A percentile compares a stretch with the other conserved stretches of the same genome.
Evolutionary conservation across 495 filamentous ascomycete species (phyloP).

Genomic region (Aspergillus saccharolyticus): DNA sequence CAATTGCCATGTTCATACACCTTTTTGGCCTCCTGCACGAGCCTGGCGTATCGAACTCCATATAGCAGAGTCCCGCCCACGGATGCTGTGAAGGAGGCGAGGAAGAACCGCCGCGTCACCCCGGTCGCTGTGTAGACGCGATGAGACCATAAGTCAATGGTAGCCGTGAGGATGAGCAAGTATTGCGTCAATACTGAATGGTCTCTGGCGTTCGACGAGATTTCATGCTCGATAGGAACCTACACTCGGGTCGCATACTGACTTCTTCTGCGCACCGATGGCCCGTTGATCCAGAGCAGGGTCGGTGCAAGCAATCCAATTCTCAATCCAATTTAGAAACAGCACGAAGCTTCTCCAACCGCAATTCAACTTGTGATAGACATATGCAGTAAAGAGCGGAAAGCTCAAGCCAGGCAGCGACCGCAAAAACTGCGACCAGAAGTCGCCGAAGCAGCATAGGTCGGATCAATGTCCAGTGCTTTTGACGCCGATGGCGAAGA

Average conservation of each 20-base stretch:
- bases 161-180: constrained; percentile 46
- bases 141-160: constrained; percentile 92
- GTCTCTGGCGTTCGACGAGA: too few relatives aligned
- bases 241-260: neutral
- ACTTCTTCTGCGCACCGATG: neutral
- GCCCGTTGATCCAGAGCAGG: neutral
- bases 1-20: too few relatives aligned
- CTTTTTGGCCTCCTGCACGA: neutral
- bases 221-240: neutral
- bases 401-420: neutral
- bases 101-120: constrained; percentile 78
- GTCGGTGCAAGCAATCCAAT: neutral
- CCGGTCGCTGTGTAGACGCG: constrained; percentile 79
- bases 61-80: constrained; percentile 92
- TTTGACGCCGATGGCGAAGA: neutral
- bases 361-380: neutral
- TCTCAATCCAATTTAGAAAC: neutral
- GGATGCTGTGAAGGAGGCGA: constrained; percentile 86
- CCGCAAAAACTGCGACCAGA: neutral
- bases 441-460: constrained; percentile 2
- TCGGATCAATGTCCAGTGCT: constrained; percentile 2
- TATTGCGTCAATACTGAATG: too few relatives aligned
- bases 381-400: constrained; percentile 1
- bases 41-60: neutral
- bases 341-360: constrained; percentile 8